Evolutionary conservation across 176 grass and related monocot genomes (phyloP).

Genomic region (Carex parvula): DNA sequence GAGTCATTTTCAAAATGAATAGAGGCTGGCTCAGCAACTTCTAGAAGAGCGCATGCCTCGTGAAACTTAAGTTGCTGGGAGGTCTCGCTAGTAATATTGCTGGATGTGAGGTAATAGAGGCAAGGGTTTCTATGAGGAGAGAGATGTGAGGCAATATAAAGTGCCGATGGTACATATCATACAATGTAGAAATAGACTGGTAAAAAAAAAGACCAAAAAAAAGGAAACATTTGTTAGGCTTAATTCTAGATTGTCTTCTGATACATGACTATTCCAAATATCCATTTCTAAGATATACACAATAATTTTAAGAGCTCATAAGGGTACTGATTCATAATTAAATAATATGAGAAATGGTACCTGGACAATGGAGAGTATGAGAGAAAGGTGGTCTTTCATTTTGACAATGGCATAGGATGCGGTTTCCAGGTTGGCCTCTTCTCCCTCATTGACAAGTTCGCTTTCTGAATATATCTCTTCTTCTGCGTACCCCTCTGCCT

Average conservation of each 20-base stretch:
- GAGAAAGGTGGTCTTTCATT: slow-evolving; percentile 61
- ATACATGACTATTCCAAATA: neutral
- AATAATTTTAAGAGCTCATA: neutral
- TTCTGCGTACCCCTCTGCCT: slow-evolving; percentile 61
- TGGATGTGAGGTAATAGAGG: slow-evolving; percentile 69
- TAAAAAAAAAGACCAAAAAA: slow-evolving; percentile 30
- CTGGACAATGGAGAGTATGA: slow-evolving; percentile 64
- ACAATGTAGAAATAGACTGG: slow-evolving; percentile 72
- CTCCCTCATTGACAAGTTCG: slow-evolving; percentile 70
- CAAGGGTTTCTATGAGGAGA: slow-evolving; percentile 73
- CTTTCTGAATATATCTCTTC: slow-evolving; percentile 76
- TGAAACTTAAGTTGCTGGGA: slow-evolving; percentile 54
- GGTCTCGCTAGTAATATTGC: slow-evolving; percentile 57
- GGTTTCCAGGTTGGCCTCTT: slow-evolving; percentile 86
- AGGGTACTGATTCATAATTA: neutral
- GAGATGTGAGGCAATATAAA: slow-evolving; percentile 57
- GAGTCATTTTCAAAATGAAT: slow-evolving; percentile 94
- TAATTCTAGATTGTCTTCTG: neutral
- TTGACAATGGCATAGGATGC: slow-evolving; percentile 72
- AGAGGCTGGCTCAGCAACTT: slow-evolving; percentile 70
- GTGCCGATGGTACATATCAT: slow-evolving; percentile 44
- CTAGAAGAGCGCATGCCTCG: slow-evolving; percentile 72
- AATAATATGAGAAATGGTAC: slow-evolving; percentile 37
- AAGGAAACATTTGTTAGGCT: neutral
- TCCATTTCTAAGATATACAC: neutral